Conservation (phyloP, 1,139 yeast species). For the Protomyces gravidus region DNA sequence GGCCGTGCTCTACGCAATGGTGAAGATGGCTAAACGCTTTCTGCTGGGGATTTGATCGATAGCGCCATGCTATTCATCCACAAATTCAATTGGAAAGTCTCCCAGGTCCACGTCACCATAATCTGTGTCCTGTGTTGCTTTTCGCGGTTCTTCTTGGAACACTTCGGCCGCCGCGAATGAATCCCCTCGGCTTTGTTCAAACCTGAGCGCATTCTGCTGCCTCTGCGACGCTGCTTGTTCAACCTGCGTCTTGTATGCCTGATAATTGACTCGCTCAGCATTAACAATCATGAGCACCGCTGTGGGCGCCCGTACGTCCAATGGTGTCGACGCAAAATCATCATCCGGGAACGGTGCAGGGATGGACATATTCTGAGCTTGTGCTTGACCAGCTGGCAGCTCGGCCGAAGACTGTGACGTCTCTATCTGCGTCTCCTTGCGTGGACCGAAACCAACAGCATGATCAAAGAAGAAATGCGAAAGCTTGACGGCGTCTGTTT, state of each 20-base stretch:
- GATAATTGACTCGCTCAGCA: not conserved
- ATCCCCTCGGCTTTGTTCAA: not conserved
- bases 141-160: not conserved
- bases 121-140: not conserved
- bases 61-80: not conserved
- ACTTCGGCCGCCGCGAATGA: not conserved
- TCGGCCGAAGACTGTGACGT: not conserved
- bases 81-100: not conserved
- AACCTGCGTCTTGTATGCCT: not conserved
- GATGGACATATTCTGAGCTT: too few species aligned
- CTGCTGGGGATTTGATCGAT: not conserved
- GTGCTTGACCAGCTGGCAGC: not conserved
- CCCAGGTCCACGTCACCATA: not conserved
- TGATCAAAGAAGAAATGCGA: slow-evolving; percentile 12
- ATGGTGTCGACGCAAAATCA: not conserved
- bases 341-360: not conserved
- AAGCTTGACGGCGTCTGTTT: not conserved
- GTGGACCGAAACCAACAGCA: not conserved
- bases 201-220: not conserved
- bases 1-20: not conserved
- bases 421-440: not conserved
- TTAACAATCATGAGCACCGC: not conserved
- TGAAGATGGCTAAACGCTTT: not conserved
- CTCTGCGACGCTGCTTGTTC: not conserved
- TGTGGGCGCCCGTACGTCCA: not conserved